Base-by-base conservation (phyloP, 768 basidiomycete species). In the Lactarius sp. region DNA sequence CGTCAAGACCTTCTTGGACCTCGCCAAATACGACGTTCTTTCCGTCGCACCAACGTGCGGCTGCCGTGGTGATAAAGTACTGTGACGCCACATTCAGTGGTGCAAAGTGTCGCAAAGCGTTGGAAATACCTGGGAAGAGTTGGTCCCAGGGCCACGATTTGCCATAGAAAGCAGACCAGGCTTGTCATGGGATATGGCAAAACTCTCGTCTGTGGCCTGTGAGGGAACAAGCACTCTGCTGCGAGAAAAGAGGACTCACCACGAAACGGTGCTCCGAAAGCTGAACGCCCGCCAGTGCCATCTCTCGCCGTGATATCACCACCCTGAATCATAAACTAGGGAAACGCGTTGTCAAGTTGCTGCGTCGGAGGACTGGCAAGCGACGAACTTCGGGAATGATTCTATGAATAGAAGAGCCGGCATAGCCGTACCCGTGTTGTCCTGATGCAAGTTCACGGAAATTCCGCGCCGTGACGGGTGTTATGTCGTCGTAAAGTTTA, bases 271-370 rank as follows among this genome's bases (percentile, higher is more conserved):
- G 82, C 80, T 39, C 92, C 93, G 69, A 92, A 95, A 72, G 93
- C 92, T 14, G 89, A 92, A 73, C 85, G 80, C n/a, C 90, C 90
- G 39, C 92, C 90, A 0, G 88, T 92, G 14, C 89, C 89, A 66
- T 92, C 67, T 53, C 66, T 83, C 66, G 82, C 79, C 10, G 89
- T 91, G 75, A 93, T 92, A 75, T 94, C 92, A 31, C 92, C 92
- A 31, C 90, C 92, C 73, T 93, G 92, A 52, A 89, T 74, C 91
- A 93, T 93, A 77, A 90, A 91, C 82, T 77, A 64, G 2, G 41
- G 7, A 33, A 12, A 37, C 14, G 13, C 22, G 0, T 34, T 22
- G 50, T 36, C 18, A 54, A 54, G 14, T n/a, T 14, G 12, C 27
- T 53, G 33, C 47, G 37, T 3, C 5, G 8, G 6, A 52, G 51